Evolutionary conservation across 371 early-diverging fungal species (phyloP), one percentile per base, ranked within the genome.

Genomic region (Batrachochytrium dendrobatidis): DNA sequence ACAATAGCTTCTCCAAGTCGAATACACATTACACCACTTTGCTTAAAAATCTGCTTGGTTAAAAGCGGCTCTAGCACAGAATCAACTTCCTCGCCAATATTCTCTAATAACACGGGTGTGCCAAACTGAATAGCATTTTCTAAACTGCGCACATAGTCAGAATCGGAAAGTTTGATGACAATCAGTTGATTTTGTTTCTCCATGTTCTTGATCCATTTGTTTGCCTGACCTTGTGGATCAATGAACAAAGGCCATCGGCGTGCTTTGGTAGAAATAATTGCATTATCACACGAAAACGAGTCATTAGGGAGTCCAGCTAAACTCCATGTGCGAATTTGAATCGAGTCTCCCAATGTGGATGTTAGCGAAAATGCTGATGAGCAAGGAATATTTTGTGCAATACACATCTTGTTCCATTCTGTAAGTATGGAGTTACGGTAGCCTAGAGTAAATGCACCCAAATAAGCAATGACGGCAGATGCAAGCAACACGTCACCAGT

Each of bases 141-240:
- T 5, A 81, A 64, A 15, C 59, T 67, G 17, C 78, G 64, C 2
- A 77, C 69, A 58, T 81, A 81, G 60, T 81, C 77, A 0, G 54
- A 18, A 64, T 81, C 79, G 1, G 77, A 76, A 5, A 78, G 72
- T 62, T 76, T 78, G 48, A 77, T 81, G 0, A 78, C 72, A 1
- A 66, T 67, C 33, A 77, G 58, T 0, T 69, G 60, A 39, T 77
- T 77, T 25, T 52, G 52, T 55, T 75, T 75, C 50, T 80, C 80
- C 73, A 80, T 73, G 60, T 78, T 77, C 55, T 81, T 81, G 49
- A 81, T 63, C 78, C 82, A 79, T 45, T 79, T 79, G 67, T 79
- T 79, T n/a, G 80, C 82, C 60, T 77, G 78, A 17, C 76, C 82
- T 46, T 81, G 76, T 12, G 79, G 77, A 62, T 76, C 78, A 46